Evolutionary conservation across 1,284 basidiomycete species (phyloP), one percentile per base, ranked within the genome.

Genomic region (Stygiomarasmius scandens): DNA sequence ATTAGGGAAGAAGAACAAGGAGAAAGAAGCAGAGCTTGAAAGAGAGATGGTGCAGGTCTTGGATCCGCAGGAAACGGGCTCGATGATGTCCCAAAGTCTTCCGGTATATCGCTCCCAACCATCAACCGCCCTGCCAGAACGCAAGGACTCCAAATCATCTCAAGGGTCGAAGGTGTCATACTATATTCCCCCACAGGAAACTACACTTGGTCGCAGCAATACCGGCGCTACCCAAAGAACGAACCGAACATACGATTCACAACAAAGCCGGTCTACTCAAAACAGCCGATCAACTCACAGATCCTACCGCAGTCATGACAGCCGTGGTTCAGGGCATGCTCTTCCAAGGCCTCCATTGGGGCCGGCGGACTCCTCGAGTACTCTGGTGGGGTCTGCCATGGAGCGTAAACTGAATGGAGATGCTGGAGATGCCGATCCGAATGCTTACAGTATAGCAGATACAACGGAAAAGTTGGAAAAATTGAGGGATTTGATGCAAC

Each of bases 341-440:
- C 61, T 61, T 22, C 38, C 49, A 22, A 79, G 82, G 1, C 80
- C 84, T 3, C 74, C 72, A 0, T 66, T 85, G 32, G 73, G 75
- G 45, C 74, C 82, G 6, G 82, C 80, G 25, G 86, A 89, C 58
- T 90, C 88, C 1, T 74, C 83, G 2, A 84, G 81, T 60, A 92
- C 89, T 1, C 83, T 92, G 36, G 82, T 90, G 19, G 88, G 89
- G 1, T 89, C 86, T n/a, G 85, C 86, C 1, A 72, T 81, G 51
- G 82, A 88, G 38, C 72, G 89, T 62, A 92, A 91, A 71, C 72
- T 86, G 38, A 80, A 79, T 53, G 88, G 90, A 57, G 72, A 78
- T 0, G 86, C 87, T 43, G 32, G 32, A 34, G 32, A 34, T 34
- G 38, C 38, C 8, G 38, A 41, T 19, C 16, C 38, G 16, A 12